phyloP scores from a whole-genome alignment of 73 alveolate species.

The Paramecium caudatum region DNA sequence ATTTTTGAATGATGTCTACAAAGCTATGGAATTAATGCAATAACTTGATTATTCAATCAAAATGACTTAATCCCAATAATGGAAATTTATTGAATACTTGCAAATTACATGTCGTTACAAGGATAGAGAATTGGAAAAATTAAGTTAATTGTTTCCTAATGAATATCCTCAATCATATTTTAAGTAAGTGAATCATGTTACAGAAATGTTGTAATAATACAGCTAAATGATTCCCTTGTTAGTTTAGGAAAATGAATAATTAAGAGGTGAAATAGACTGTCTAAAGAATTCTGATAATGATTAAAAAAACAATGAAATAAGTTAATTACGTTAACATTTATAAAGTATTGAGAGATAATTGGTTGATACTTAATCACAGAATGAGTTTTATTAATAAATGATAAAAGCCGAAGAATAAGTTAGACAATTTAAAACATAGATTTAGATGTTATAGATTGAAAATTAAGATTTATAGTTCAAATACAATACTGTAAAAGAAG shows the following conservation, averaged over 20 bases:
- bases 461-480: neutral
- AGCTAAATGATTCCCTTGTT: conserved; percentile 56
- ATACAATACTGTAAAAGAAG: conserved; percentile 18
- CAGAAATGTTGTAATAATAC: conserved; percentile 36
- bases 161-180: conserved; percentile 55
- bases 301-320: conserved; percentile 6
- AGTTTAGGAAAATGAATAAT: conserved; percentile 51
- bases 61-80: neutral
- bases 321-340: neutral
- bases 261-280: neutral
- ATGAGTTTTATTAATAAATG: neutral
- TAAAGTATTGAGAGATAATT: conserved; percentile 19
- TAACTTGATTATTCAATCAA: conserved; percentile 18
- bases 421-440: neutral
- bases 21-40: conserved; percentile 60
- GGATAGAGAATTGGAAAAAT: conserved; percentile 56
- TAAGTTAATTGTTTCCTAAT: conserved; percentile 39
- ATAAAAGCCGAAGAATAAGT: conserved; percentile 30
- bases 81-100: neutral
- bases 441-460: conserved; percentile 6
- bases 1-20: conserved; percentile 14
- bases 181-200: conserved; percentile 10
- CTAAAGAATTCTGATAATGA: neutral
- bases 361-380: neutral
- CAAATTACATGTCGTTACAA: conserved; percentile 5